These are phyloP conservation scores for Aspergillus texensis DNA, from an alignment of 2,329 filamentous ascomycete genomes.

Conservation along the genomic window DNA sequence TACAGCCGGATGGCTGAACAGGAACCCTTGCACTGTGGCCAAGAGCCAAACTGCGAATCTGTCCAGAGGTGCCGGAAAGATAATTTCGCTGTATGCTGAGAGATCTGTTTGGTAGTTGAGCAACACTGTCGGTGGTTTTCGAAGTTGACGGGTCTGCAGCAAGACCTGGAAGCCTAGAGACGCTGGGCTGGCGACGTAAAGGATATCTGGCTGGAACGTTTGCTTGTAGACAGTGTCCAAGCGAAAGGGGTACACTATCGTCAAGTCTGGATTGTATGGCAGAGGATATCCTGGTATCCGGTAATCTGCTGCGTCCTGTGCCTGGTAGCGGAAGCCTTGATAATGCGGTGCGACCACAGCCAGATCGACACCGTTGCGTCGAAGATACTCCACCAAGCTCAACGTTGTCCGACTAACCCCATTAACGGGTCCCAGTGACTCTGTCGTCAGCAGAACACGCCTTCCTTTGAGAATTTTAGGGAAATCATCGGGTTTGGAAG, in stretches of 20 bases:
- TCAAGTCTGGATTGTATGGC: conserved; percentile 72
- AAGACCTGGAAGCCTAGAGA: conserved; percentile 72
- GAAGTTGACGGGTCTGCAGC: conserved; percentile 66
- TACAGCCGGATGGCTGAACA: conserved; percentile 65
- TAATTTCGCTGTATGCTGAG: conserved; percentile 68
- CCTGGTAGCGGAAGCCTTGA: conserved; percentile 45
- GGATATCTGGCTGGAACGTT: conserved; percentile 68
- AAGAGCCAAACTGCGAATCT: conserved; percentile 64
- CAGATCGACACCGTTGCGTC: conserved; percentile 64
- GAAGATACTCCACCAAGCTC: conserved; percentile 69
- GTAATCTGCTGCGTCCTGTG: conserved; percentile 33
- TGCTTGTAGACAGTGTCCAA: conserved; percentile 62
- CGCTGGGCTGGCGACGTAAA: conserved; percentile 71
- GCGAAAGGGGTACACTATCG: conserved; percentile 69
- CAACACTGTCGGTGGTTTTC: conserved; percentile 59
- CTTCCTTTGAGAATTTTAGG: conserved; percentile 58
- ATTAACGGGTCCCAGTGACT: conserved; percentile 73
- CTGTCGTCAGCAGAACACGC: conserved; percentile 68
- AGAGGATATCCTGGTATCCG: conserved; percentile 67
- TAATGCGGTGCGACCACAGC: conserved; percentile 67
- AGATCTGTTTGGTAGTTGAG: conserved; percentile 75
- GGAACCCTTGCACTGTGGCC: conserved; percentile 64
- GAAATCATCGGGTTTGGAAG: conserved; percentile 29
- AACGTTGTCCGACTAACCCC: conserved; percentile 72
- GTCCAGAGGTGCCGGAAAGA: conserved; percentile 67